phyloP scores from a whole-genome alignment of 495 filamentous ascomycete genomes.

The Copromyces sp. region DNA sequence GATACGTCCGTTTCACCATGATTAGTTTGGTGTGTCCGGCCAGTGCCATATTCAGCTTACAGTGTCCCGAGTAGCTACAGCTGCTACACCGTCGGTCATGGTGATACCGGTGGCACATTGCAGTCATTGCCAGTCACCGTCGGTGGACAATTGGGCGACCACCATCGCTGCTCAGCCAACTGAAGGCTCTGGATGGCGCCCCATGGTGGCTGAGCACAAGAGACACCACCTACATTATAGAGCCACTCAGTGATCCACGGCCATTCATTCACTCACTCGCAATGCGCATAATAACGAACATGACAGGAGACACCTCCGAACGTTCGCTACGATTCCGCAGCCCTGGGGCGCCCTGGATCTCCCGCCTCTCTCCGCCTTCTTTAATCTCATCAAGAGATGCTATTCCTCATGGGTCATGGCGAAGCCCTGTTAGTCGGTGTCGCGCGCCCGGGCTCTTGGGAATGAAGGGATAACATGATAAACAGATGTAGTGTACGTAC shows the following conservation, averaged over 20 bases:
- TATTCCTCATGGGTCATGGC: neutral
- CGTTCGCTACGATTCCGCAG: neutral
- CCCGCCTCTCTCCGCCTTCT: neutral
- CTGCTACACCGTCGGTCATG: neutral
- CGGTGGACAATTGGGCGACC: neutral
- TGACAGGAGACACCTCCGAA: neutral
- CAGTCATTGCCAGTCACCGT: neutral
- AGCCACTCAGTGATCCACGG: neutral
- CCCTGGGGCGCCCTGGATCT: neutral
- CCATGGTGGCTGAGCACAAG: neutral
- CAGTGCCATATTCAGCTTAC: neutral
- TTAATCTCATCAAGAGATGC: neutral
- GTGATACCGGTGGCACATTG: neutral
- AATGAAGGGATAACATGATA: neutral
- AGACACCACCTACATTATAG: neutral
- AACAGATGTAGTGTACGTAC: neutral
- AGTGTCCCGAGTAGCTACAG: neutral
- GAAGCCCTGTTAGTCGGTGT: neutral
- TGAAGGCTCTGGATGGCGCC: neutral
- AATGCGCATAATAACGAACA: neutral
- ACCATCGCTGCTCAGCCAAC: neutral
- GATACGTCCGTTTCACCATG: constrained; percentile 2
- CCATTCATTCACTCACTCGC: neutral
- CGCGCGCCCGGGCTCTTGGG: neutral
- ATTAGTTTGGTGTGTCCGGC: neutral